Conservation (phyloP, 768 basidiomycete species). For the Sutorius australiensis region DNA sequence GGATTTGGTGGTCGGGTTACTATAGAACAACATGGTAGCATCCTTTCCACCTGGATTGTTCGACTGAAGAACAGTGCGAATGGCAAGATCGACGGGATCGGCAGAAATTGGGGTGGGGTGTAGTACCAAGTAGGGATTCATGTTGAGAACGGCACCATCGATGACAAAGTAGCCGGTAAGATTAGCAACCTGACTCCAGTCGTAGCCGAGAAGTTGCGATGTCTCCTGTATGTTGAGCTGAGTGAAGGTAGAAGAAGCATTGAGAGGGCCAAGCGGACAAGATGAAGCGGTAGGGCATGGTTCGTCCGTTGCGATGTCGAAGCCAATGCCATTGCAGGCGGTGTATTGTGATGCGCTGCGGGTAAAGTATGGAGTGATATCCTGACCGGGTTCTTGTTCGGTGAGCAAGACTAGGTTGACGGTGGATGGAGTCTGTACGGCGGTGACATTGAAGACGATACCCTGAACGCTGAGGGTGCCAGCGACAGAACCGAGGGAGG, state of each 20-base stretch:
- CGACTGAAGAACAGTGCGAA: constrained; percentile 62
- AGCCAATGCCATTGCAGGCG: constrained; percentile 57
- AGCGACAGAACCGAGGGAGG: constrained; percentile 50
- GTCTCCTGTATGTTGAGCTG: constrained; percentile 67
- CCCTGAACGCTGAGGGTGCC: constrained; percentile 79
- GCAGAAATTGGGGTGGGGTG: constrained; percentile 63
- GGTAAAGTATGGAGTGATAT: constrained; percentile 84
- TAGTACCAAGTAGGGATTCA: constrained; percentile 76
- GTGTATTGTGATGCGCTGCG: constrained; percentile 64
- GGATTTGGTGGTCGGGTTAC: constrained; percentile 56
- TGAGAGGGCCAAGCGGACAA: constrained; percentile 67
- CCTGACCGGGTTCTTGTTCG: constrained; percentile 64
- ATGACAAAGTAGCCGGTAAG: constrained; percentile 78
- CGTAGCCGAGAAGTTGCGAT: constrained; percentile 72
- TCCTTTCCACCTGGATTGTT: constrained; percentile 69
- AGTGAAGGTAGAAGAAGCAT: constrained; percentile 51
- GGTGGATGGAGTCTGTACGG: constrained; percentile 39
- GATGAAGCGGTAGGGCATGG: constrained; percentile 60
- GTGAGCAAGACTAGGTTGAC: constrained; percentile 61
- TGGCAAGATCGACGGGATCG: constrained; percentile 78
- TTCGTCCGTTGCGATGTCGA: constrained; percentile 66
- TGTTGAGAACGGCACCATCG: constrained; percentile 92
- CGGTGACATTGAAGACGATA: constrained; percentile 67
- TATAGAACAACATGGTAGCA: constrained; percentile 83
- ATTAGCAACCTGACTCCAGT: constrained; percentile 83